Evolutionary conservation across 2,329 filamentous ascomycete genomes (phyloP).

Genomic region (Talaromyces piceae): DNA sequence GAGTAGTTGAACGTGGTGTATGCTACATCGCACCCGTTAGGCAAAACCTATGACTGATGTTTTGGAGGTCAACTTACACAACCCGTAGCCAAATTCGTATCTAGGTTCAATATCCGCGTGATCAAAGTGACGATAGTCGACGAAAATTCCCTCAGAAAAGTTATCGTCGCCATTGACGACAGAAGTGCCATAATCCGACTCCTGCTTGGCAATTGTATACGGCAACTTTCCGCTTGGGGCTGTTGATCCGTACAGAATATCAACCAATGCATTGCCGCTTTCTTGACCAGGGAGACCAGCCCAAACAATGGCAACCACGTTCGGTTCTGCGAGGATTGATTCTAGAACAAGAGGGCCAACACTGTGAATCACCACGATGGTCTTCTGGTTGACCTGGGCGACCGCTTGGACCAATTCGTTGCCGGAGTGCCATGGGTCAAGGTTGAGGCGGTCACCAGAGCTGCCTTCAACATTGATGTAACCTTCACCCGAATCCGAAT

Average conservation of each 20-base stretch:
- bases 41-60: background rate
- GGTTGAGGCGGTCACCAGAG: slow-evolving; percentile 21
- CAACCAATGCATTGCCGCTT: slow-evolving; percentile 68
- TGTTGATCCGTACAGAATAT: slow-evolving; percentile 74
- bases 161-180: slow-evolving; percentile 49
- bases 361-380: slow-evolving; percentile 78
- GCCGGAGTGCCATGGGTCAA: slow-evolving; percentile 3
- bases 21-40: background rate
- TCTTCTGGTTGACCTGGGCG: slow-evolving; percentile 67
- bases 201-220: slow-evolving; percentile 69
- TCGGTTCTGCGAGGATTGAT: slow-evolving; percentile 61
- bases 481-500: slow-evolving; percentile 47
- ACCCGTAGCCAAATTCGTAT: slow-evolving; percentile 74
- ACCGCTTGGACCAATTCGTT: slow-evolving; percentile 36
- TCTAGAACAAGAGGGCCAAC: slow-evolving; percentile 60
- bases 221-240: slow-evolving; percentile 71
- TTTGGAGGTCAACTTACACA: slow-evolving; percentile 35
- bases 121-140: slow-evolving; percentile 75
- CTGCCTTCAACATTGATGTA: slow-evolving; percentile 54
- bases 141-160: slow-evolving; percentile 62
- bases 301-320: slow-evolving; percentile 77
- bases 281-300: slow-evolving; percentile 78
- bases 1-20: background rate
- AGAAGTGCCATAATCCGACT: slow-evolving; percentile 57
- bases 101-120: slow-evolving; percentile 57